phyloP scores from a whole-genome alignment of 73 alveolate species.

The Tetrahymena borealis region DNA sequence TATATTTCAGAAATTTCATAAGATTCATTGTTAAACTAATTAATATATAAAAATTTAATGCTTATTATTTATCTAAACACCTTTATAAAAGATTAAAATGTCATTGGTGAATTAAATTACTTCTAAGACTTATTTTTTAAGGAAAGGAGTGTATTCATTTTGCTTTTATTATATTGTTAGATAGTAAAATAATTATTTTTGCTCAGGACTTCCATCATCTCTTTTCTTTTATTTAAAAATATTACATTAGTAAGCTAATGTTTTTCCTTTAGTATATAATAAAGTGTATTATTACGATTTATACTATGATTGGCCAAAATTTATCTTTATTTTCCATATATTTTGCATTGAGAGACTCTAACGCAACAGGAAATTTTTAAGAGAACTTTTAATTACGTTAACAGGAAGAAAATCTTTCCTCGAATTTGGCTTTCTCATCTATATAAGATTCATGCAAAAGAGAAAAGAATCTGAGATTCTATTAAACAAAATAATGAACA shows the following conservation, averaged over 20 bases:
- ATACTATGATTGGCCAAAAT: background rate
- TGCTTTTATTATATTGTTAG: background rate
- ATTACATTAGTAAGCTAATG: too few relatives aligned
- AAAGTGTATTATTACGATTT: background rate
- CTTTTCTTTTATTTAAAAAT: background rate
- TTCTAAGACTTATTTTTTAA: background rate
- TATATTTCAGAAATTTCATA: background rate
- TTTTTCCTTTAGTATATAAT: too few relatives aligned
- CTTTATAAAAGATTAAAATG: too few relatives aligned
- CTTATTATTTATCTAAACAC: too few relatives aligned
- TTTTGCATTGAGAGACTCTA: background rate
- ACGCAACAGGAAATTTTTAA: background rate
- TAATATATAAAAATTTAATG: background rate
- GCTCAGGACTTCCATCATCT: background rate
- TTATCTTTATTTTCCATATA: background rate
- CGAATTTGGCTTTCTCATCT: background rate
- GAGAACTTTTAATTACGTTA: background rate
- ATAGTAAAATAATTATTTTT: background rate
- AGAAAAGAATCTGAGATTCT: background rate
- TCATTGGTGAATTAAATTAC: too few relatives aligned
- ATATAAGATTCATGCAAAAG: background rate
- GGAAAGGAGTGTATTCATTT: background rate
- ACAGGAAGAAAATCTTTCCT: background rate
- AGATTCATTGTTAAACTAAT: background rate
- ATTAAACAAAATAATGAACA: background rate